Conservation (phyloP, 2,329 filamentous ascomycete genomes). For the Calonectria montana region DNA sequence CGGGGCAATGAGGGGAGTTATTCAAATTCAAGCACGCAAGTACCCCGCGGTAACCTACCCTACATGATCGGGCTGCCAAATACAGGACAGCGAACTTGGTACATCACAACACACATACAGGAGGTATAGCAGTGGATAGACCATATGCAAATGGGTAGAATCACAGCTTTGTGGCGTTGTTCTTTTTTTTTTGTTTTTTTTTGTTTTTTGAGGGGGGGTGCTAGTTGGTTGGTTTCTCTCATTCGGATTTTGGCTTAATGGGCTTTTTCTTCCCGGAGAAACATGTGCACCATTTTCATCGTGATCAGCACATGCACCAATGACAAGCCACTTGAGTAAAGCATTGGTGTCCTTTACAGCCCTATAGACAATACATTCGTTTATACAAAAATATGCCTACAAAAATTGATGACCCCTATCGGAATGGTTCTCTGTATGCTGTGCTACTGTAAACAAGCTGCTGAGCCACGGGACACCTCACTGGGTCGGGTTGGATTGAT, state of each 20-base stretch:
- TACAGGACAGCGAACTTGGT: slow-evolving; percentile 12
- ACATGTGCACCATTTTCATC: no score
- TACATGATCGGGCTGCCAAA: slow-evolving; percentile 26
- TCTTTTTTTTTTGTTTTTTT: no score
- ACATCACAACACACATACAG: neutral
- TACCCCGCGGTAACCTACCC: slow-evolving; percentile 44
- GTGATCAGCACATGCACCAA: no score
- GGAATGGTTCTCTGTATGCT: neutral
- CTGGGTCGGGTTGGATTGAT: slow-evolving; percentile 28
- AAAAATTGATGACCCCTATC: neutral
- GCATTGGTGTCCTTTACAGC: no score
- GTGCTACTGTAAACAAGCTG: neutral
- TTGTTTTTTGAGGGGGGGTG: no score
- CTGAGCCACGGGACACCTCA: neutral
- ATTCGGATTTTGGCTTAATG: no score
- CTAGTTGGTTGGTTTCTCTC: no score
- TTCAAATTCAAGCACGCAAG: slow-evolving; percentile 30
- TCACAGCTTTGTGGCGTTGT: no score
- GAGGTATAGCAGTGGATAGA: neutral
- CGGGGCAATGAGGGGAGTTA: slow-evolving; percentile 43
- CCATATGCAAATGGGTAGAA: no score
- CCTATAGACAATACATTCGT: neutral
- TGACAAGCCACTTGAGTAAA: neutral
- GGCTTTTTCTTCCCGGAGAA: no score
- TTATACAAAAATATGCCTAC: neutral